These are phyloP conservation scores for Inga oerstediana DNA, from an alignment of 306 rosid species.

Conservation along the genomic window DNA sequence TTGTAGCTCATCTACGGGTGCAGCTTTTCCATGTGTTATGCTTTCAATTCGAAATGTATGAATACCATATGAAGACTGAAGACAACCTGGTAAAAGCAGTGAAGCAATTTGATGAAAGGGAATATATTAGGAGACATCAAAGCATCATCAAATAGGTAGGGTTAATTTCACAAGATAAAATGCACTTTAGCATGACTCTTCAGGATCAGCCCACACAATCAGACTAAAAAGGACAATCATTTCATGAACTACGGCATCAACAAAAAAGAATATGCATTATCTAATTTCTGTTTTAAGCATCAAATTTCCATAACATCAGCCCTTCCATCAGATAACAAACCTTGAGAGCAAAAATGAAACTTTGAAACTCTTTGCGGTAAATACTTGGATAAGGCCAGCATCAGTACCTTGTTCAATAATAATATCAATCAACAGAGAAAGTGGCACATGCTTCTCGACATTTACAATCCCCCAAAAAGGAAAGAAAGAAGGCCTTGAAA, in stretches of 20 bases:
- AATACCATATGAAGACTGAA: slow-evolving; percentile 75
- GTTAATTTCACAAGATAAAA: background rate
- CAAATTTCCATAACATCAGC: background rate
- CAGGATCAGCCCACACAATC: background rate
- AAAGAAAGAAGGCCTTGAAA: slow-evolving; percentile 81
- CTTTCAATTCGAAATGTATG: slow-evolving; percentile 86
- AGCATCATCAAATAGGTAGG: no score
- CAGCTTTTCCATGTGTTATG: slow-evolving; percentile 78
- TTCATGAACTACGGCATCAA: no score
- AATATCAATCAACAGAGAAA: slow-evolving; percentile 72
- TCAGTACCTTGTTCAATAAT: slow-evolving; percentile 85
- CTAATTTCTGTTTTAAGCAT: background rate
- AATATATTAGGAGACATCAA: no score
- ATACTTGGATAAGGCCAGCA: background rate
- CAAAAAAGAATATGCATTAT: background rate
- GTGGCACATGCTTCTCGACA: slow-evolving; percentile 72
- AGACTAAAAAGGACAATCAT: background rate
- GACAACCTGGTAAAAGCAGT: slow-evolving; percentile 56
- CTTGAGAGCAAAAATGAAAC: background rate
- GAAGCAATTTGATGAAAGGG: no score
- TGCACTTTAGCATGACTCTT: background rate
- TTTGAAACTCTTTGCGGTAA: no score
- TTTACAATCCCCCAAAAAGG: slow-evolving; percentile 71
- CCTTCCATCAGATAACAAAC: background rate
- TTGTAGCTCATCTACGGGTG: slow-evolving; percentile 85